phyloP scores from a whole-genome alignment of 305 asterid species.

The Fraxinus greggii region DNA sequence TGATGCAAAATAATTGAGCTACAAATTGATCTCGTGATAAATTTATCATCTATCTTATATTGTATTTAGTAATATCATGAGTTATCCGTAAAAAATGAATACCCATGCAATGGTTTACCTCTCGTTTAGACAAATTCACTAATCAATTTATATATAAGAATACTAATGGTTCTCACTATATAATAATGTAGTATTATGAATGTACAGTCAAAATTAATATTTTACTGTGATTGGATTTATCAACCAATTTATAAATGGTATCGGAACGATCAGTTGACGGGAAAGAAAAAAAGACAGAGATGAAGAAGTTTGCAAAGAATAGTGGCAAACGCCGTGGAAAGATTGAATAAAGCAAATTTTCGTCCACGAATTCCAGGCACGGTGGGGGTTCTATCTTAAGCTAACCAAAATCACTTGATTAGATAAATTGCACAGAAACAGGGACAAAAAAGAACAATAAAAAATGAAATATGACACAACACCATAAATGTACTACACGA shows the following conservation, averaged over 20 bases:
- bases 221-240: too few relatives aligned
- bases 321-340: neutral
- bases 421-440: neutral
- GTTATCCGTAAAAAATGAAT: neutral
- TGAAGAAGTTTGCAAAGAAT: neutral
- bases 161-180: neutral
- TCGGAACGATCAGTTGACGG: neutral
- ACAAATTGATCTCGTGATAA: slow-evolving; percentile 27
- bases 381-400: neutral
- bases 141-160: neutral
- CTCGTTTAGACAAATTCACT: neutral
- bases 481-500: too few relatives aligned
- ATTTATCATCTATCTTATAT: neutral
- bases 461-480: neutral
- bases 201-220: neutral
- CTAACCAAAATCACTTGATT: neutral
- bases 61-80: neutral
- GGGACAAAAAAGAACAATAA: neutral
- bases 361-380: neutral
- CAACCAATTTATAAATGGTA: neutral
- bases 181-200: neutral
- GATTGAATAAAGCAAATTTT: neutral
- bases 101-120: neutral
- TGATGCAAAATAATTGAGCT: neutral
- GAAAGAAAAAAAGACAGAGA: neutral